Percentiles rank a stretch among this genome's conserved stretches.
These are phyloP conservation scores for Penicillium paneum DNA, from an alignment of 2,329 filamentous ascomycete genomes.

Conservation along the genomic window DNA sequence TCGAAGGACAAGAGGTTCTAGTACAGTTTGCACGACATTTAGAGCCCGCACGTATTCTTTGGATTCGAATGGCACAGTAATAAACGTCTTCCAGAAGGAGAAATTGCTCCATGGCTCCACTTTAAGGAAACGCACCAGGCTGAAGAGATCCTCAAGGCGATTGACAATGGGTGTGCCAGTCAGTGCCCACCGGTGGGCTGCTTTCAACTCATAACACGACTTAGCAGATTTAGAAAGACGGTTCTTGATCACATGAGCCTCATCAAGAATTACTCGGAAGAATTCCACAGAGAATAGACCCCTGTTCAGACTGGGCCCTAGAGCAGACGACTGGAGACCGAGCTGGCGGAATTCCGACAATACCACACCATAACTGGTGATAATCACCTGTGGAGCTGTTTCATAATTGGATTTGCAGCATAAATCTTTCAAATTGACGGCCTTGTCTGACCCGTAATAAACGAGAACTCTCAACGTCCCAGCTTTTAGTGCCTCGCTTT, in stretches of 20 bases:
- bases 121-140: constrained; percentile 82
- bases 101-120: constrained; percentile 99
- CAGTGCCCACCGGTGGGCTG: constrained; percentile 84
- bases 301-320: constrained; percentile 63
- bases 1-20: constrained; percentile 91
- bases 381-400: constrained; percentile 81
- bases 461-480: constrained; percentile 80
- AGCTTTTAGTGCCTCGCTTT: constrained; percentile 87
- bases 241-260: constrained; percentile 91
- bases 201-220: constrained; percentile 86
- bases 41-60: constrained; percentile 90
- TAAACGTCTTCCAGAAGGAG: constrained; percentile 98
- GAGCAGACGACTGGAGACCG: constrained; percentile 47
- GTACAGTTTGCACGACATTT: constrained; percentile 93
- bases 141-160: constrained; percentile 89
- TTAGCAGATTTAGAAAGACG: constrained; percentile 88
- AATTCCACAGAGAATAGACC: constrained; percentile 91
- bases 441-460: constrained; percentile 89
- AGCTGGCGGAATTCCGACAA: constrained; percentile 84
- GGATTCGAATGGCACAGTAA: constrained; percentile 93
- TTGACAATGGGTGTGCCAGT: constrained; percentile 98
- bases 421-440: constrained; percentile 69
- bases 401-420: constrained; percentile 72
- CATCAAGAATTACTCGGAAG: constrained; percentile 91
- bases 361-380: constrained; percentile 91